Conservation (phyloP, 2,329 filamentous ascomycete species). For the Sordariomycetes sp. region DNA sequence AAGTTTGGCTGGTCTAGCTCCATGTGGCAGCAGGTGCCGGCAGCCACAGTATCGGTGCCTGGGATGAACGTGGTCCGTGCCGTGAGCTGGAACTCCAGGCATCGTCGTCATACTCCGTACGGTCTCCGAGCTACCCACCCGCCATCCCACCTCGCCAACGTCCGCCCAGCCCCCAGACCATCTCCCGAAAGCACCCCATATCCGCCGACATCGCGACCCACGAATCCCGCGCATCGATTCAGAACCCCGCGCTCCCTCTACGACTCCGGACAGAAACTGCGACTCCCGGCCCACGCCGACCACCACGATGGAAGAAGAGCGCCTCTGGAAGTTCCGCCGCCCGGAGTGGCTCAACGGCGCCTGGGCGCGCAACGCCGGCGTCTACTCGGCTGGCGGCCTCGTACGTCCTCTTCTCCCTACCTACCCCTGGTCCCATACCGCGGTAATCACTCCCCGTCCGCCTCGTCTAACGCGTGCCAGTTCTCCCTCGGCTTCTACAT, state of each 20-base stretch:
- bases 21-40: too few species aligned
- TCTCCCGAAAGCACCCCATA: not conserved
- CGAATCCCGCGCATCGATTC: not conserved
- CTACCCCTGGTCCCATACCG: not conserved
- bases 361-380: conserved; percentile 48
- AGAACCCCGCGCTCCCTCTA: not conserved
- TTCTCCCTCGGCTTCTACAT: conserved; percentile 58
- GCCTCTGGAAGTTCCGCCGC: conserved; percentile 53
- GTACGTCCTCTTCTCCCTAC: conserved; percentile 27
- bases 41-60: too few species aligned
- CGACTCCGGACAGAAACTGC: not conserved
- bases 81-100: not conserved
- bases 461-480: conserved; percentile 20
- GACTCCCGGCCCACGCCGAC: not conserved
- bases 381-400: conserved; percentile 49
- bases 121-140: not conserved
- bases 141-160: not conserved
- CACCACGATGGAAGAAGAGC: conserved; percentile 45
- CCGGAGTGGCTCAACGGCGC: conserved; percentile 55
- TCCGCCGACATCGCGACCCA: not conserved
- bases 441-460: not conserved
- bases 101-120: not conserved
- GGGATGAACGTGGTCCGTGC: not conserved
- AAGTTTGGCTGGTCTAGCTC: too few species aligned
- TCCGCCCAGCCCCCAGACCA: not conserved